Base-by-base conservation (phyloP, 2,329 filamentous ascomycete genomes). In the Rosellinia necatrix region DNA sequence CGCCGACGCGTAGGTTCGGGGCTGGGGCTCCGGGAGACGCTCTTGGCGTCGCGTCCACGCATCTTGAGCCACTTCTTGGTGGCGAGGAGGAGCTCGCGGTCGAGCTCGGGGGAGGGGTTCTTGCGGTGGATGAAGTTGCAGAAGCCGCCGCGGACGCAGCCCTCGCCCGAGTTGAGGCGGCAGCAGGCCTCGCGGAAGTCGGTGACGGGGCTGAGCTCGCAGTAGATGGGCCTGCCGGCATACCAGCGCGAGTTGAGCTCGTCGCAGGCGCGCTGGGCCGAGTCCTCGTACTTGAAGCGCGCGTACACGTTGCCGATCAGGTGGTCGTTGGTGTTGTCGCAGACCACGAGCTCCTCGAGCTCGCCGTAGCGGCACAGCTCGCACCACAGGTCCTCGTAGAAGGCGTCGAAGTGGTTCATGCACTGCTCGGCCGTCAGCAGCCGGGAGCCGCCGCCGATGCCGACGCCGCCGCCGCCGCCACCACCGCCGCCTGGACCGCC, bases 91-190 rank as follows among this genome's bases (percentile, higher is more conserved):
- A 81, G 76, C 9, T 82, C 77, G 37, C 74, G 64, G 48, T 75
- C 76, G 56, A 81, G 79, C 77, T 97, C 93, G 9, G 91, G 80
- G 65, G 84, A 85, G 3, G 94, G 94, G 72, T 97, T 94, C 81
- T 99, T 99, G 70, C 94, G 85, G 74, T 99, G 94, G 64, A 99
- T 99, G 75, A 99, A 99, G 75, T 99, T 99, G 82, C 94, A 99
- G 80, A 97, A 97, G 27, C 94, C 94, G 61, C 92, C 94, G 63
- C 94, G 84, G 38, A 96, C 92, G 75, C 94, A 99, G 40, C 94
- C 94, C 75, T 97, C 94, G 60, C 94, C 94, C 34, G 85, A 90
- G 71, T 99, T 99, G 22, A 97, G 81, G 51, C 94, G 85, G 76
- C 94, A 99, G 74, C 94, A 99, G 15, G 94, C 94, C 79, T 99